phyloP scores from a whole-genome alignment of 2,329 filamentous ascomycete species.

The Leptographium radiaticola region DNA sequence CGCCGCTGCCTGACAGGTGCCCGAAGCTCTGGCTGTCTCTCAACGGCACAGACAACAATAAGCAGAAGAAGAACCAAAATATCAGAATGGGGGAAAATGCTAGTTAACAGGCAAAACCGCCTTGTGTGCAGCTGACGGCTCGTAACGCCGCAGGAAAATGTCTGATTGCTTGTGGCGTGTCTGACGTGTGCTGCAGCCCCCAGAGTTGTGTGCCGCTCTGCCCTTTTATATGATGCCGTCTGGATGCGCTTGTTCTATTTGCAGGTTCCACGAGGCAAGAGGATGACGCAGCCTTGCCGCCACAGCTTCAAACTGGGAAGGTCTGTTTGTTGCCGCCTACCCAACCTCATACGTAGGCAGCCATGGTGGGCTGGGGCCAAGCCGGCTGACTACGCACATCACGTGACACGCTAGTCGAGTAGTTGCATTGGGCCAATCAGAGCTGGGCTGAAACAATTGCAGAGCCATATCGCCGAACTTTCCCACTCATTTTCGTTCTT shows the following conservation, averaged over 20 bases:
- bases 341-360: neutral
- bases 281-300: conserved; percentile 13
- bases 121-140: neutral
- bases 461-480: conserved; percentile 9
- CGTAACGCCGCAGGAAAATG: neutral
- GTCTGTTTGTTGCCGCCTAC: neutral
- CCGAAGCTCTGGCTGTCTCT: neutral
- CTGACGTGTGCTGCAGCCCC: neutral
- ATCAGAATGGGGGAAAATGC: neutral
- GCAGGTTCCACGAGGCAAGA: neutral
- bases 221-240: neutral
- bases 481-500: conserved; percentile 5
- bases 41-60: neutral
- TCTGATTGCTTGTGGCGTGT: neutral
- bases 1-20: neutral
- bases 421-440: conserved; percentile 8
- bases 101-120: neutral
- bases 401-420: conserved; percentile 4
- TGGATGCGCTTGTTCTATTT: neutral
- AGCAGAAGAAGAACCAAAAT: neutral
- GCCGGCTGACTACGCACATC: conserved; percentile 4
- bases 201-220: neutral
- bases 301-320: neutral
- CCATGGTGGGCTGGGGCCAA: neutral
- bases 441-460: conserved; percentile 8